Conservation (phyloP, 2,329 filamentous ascomycete genomes). For the Alternaria gansuensis region DNA sequence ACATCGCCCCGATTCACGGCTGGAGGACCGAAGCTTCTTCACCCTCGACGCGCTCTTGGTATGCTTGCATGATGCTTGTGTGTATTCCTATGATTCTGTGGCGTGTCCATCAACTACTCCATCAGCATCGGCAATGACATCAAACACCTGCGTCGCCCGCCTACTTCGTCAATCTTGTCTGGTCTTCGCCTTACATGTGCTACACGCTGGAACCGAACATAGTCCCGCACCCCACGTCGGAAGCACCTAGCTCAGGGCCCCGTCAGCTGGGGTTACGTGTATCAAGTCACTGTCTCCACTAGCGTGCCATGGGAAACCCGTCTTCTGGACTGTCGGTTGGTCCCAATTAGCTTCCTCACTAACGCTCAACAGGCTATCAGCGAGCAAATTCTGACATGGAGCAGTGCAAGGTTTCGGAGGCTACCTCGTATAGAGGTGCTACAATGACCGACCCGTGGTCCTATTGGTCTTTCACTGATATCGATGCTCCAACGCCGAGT, state of each 20-base stretch:
- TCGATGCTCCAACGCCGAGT: background rate
- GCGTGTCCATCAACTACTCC: conserved; percentile 5
- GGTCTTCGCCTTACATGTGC: background rate
- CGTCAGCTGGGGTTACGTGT: conserved; percentile 4
- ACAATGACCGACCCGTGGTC: background rate
- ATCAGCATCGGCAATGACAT: background rate
- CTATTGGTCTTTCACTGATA: conserved; percentile 1
- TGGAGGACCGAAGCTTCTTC: conserved; percentile 15
- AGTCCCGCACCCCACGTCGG: background rate
- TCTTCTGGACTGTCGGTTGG: conserved; percentile 11
- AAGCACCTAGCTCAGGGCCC: background rate
- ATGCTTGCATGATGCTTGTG: background rate
- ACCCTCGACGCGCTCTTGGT: conserved; percentile 3
- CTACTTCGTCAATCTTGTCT: background rate
- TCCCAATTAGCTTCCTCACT: conserved; percentile 6
- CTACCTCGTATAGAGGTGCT: background rate
- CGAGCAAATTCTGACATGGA: conserved; percentile 1
- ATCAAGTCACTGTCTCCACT: conserved; percentile 1
- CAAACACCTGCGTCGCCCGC: conserved; percentile 1
- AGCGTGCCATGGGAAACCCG: background rate
- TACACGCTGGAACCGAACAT: background rate
- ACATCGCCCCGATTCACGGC: conserved; percentile 1
- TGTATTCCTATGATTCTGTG: conserved; percentile 7
- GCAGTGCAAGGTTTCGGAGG: background rate
- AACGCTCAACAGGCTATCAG: background rate